Conservation (phyloP, 768 basidiomycete species). For the Pisolithus microcarpus region DNA sequence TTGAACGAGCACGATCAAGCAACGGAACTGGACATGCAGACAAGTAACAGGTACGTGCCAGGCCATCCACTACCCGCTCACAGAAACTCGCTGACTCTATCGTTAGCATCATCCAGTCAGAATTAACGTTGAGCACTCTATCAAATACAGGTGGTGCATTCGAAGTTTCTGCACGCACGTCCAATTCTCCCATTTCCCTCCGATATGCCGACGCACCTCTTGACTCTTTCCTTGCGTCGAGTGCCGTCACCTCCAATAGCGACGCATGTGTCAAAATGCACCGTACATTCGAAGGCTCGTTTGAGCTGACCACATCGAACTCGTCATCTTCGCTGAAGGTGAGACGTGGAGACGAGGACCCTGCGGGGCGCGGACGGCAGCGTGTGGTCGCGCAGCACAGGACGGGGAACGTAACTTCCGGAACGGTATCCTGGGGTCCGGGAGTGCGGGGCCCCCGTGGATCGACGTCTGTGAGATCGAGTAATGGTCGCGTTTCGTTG, state of each 20-base stretch:
- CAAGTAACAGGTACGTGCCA: constrained; percentile 16
- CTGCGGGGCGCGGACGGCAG: constrained; percentile 25
- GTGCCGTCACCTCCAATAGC: constrained; percentile 29
- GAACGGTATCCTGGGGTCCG: constrained; percentile 15
- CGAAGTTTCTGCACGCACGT: constrained; percentile 24
- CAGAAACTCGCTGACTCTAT: background rate
- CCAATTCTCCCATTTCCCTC: constrained; percentile 28
- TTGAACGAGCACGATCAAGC: constrained; percentile 1
- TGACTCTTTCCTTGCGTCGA: constrained; percentile 24
- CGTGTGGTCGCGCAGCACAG: constrained; percentile 15
- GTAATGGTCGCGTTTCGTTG: constrained; percentile 16
- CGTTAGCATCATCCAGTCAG: constrained; percentile 15
- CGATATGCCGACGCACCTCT: constrained; percentile 25
- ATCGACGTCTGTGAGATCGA: constrained; percentile 12
- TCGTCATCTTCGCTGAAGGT: constrained; percentile 1
- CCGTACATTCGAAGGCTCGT: constrained; percentile 34
- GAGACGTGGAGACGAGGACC: constrained; percentile 14
- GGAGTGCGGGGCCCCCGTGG: background rate
- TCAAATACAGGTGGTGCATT: constrained; percentile 24
- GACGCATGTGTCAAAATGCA: constrained; percentile 23
- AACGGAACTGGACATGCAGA: constrained; percentile 13
- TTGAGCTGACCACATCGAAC: constrained; percentile 25
- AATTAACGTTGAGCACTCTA: constrained; percentile 22
- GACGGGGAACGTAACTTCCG: background rate
- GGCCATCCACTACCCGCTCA: too few relatives aligned